Evolutionary conservation across 495 filamentous ascomycete species (phyloP).

Genomic region (Tuber aestivum): DNA sequence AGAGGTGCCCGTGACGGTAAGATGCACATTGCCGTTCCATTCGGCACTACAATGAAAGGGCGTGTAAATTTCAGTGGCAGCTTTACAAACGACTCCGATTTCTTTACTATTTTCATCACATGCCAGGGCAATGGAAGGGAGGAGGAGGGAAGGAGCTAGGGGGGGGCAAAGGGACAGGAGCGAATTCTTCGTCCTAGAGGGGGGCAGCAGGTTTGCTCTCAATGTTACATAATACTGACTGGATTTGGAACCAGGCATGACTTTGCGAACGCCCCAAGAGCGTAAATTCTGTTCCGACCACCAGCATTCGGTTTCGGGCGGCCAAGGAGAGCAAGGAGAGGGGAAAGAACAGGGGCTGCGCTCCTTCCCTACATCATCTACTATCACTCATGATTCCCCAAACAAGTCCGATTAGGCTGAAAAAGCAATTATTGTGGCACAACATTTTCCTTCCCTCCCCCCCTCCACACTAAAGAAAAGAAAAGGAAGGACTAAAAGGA

Average conservation of each 20-base stretch:
- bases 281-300: neutral
- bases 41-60: slow-evolving; percentile 4
- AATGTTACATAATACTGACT: neutral
- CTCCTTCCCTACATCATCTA: slow-evolving; percentile 5
- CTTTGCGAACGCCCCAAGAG: neutral
- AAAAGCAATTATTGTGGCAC: slow-evolving; percentile 2
- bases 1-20: slow-evolving; percentile 26
- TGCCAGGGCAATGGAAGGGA: neutral
- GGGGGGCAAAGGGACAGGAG: neutral
- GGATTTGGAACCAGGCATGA: neutral
- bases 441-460: neutral
- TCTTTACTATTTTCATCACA: neutral
- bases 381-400: slow-evolving; percentile 3
- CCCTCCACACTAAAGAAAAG: neutral
- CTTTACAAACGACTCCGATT: slow-evolving; percentile 2
- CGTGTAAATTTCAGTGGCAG: slow-evolving; percentile 1
- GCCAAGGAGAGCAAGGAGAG: neutral
- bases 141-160: neutral
- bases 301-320: neutral
- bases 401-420: neutral
- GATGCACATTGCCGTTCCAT: slow-evolving; percentile 32
- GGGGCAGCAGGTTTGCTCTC: neutral
- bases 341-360: neutral
- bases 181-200: neutral
- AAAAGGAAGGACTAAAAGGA: slow-evolving; percentile 20